A percentile compares a stretch with the other conserved stretches of the same genome.
phyloP scores from a whole-genome alignment of 2,329 filamentous ascomycete genomes.

The Fusarium sp. region DNA sequence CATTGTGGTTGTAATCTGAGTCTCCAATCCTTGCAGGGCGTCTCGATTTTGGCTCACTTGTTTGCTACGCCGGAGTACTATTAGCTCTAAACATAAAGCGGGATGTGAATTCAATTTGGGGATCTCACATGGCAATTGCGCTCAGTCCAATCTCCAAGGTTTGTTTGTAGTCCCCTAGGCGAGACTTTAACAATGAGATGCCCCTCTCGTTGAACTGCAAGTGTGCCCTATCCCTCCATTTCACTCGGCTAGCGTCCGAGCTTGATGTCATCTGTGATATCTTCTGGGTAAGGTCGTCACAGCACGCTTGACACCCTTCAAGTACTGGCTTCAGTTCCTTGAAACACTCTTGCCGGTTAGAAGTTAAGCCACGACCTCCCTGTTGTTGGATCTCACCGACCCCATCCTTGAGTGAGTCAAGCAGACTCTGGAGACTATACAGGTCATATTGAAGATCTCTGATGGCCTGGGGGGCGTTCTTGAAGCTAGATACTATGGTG shows the following conservation, averaged over 20 bases:
- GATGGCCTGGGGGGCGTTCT: neutral
- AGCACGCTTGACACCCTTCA: neutral
- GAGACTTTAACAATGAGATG: neutral
- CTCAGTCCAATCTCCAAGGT: neutral
- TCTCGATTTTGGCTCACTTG: neutral
- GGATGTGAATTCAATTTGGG: too few relatives aligned
- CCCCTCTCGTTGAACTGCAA: neutral
- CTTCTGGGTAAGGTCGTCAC: neutral
- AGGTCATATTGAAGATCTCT: neutral
- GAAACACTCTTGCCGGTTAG: neutral
- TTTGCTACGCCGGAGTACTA: neutral
- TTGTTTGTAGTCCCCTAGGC: neutral
- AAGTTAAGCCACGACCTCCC: neutral
- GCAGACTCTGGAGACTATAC: neutral
- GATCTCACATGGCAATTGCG: neutral
- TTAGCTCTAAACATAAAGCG: too few relatives aligned
- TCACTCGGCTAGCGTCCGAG: neutral
- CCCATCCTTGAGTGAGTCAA: neutral
- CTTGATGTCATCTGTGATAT: neutral
- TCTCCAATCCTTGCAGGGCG: neutral
- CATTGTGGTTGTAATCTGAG: neutral
- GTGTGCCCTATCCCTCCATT: neutral
- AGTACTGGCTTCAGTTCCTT: neutral
- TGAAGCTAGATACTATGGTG: neutral
- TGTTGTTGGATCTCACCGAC: neutral